Evolutionary conservation across 345 rosid genomes (phyloP).

Genomic region (Ceriops tagal): DNA sequence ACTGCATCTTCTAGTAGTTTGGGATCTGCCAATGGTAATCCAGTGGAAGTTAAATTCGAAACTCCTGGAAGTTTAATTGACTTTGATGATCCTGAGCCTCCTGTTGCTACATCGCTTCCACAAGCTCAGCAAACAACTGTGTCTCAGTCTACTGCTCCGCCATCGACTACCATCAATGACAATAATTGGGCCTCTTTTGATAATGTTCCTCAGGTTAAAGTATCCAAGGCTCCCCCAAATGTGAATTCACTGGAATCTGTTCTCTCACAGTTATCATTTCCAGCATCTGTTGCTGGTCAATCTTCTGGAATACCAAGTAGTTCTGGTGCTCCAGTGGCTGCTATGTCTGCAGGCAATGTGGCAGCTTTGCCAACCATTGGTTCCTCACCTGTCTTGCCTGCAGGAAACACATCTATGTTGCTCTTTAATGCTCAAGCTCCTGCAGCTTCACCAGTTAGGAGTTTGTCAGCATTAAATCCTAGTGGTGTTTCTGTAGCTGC

Average conservation of each 20-base stretch:
- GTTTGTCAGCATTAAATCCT: slow-evolving; percentile 30
- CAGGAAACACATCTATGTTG: slow-evolving; percentile 19
- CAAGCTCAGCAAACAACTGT: slow-evolving; percentile 40
- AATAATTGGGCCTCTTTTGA: slow-evolving; percentile 84
- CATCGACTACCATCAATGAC: slow-evolving; percentile 38
- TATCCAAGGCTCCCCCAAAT: slow-evolving; percentile 50
- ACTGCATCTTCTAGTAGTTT: slow-evolving; percentile 63
- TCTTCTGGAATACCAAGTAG: slow-evolving; percentile 32
- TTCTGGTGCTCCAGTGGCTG: slow-evolving; percentile 20
- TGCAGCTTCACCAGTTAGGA: slow-evolving; percentile 27
- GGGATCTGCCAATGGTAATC: slow-evolving; percentile 54
- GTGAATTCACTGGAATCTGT: slow-evolving; percentile 67
- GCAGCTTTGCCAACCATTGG: slow-evolving; percentile 24
- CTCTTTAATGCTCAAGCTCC: slow-evolving; percentile 29
- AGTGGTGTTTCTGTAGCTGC: slow-evolving; percentile 30
- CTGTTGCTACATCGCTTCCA: slow-evolving; percentile 33
- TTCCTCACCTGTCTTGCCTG: slow-evolving; percentile 23
- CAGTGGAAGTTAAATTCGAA: slow-evolving; percentile 63
- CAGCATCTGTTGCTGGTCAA: slow-evolving; percentile 50
- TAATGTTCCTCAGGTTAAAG: slow-evolving; percentile 38
- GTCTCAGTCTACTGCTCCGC: slow-evolving; percentile 41
- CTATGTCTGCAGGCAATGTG: slow-evolving; percentile 29
- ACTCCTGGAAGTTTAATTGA: slow-evolving; percentile 74
- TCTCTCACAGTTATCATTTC: slow-evolving; percentile 61
- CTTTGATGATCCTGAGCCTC: slow-evolving; percentile 83